These are phyloP conservation scores for Dalechampia spathulata DNA, from an alignment of 441 rosid genomes.

Conservation along the genomic window DNA sequence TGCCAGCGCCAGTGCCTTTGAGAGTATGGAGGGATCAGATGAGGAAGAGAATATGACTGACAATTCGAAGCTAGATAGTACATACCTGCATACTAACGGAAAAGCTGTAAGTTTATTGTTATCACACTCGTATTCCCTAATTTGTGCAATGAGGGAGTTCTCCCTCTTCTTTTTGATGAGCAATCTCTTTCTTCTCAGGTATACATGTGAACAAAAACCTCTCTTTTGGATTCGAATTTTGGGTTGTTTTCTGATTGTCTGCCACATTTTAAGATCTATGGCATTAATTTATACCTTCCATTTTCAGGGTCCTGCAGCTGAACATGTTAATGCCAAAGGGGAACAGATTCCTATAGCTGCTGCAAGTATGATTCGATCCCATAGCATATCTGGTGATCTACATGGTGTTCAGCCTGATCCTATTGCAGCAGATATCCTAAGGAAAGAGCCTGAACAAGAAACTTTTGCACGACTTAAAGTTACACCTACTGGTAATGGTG, in stretches of 20 bases:
- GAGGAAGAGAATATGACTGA: conserved; percentile 80
- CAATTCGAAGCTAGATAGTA: conserved; percentile 43
- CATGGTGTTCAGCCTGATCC: conserved; percentile 99
- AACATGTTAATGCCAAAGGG: conserved; percentile 45
- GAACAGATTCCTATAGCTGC: conserved; percentile 55
- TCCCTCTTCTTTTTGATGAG: background rate
- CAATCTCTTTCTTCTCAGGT: background rate
- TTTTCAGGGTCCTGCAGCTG: conserved; percentile 39
- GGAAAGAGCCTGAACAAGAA: conserved; percentile 98
- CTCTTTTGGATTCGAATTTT: conserved; percentile 1
- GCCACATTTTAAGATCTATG: conserved; percentile 11
- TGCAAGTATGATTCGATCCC: conserved; percentile 86
- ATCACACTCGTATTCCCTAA: conserved; percentile 4
- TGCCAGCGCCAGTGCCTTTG: conserved; percentile 87
- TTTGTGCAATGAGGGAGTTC: background rate
- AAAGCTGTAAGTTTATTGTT: conserved; percentile 52
- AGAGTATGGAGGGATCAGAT: conserved; percentile 85
- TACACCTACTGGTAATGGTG: conserved; percentile 68
- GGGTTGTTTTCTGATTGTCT: background rate
- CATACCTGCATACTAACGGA: conserved; percentile 66
- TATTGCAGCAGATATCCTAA: conserved; percentile 92
- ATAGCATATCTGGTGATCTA: conserved; percentile 89
- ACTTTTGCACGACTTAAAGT: conserved; percentile 79
- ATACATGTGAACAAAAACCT: background rate
- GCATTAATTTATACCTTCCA: conserved; percentile 7